Conservation (phyloP, 139 green algal genomes). For the Spirogloea muscicola region DNA sequence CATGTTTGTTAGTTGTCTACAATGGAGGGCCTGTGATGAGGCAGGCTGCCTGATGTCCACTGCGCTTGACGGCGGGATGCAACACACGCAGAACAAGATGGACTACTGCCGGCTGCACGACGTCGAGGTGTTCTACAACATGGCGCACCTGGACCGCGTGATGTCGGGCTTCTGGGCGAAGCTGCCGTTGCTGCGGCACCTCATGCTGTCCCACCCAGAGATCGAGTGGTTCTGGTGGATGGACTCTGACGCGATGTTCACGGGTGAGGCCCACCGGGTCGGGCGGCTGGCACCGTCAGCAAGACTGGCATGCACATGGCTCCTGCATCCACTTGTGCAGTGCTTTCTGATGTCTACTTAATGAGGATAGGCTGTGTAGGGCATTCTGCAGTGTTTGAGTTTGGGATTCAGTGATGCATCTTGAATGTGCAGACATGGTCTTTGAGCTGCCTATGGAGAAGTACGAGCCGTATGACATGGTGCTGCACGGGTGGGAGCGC, state of each 20-base stretch:
- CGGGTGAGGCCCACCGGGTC: no score
- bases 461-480: constrained; percentile 4
- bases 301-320: no score
- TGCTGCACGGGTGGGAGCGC: constrained; percentile 21
- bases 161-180: constrained; percentile 29
- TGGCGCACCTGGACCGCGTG: constrained; percentile 2
- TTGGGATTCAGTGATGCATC: no score
- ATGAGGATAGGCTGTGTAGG: no score
- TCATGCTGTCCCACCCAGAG: constrained; percentile 15
- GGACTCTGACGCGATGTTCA: constrained; percentile 32
- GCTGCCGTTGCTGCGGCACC: constrained; percentile 12
- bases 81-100: background rate
- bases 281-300: no score
- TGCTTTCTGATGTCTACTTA: no score
- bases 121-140: constrained; percentile 17
- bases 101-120: constrained; percentile 19
- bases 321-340: no score
- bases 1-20: no score
- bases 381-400: no score
- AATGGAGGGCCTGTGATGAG: no score
- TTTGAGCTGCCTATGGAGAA: constrained; percentile 27
- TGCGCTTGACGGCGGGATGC: no score
- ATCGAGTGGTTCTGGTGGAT: constrained; percentile 42
- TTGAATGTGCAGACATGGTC: constrained; percentile 31
- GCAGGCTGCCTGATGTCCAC: no score